Evolutionary conservation across 306 rosid species (phyloP), one percentile per base, ranked within the genome.

Genomic region (Astragalus membranaceus): DNA sequence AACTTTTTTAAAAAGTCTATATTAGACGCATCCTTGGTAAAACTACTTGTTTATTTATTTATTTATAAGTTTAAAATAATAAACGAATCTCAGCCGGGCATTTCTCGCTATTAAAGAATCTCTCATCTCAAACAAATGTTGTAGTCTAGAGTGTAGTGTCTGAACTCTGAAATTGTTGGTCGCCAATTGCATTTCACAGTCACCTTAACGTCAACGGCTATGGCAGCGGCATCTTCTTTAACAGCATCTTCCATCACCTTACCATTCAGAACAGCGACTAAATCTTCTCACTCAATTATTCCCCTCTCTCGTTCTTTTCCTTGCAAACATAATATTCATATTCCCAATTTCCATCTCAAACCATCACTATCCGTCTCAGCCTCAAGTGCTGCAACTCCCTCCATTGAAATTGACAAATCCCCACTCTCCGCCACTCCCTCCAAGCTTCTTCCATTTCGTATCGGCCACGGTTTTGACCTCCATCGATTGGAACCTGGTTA

Each of bases 401-500:
- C 89, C 64, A 26, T 86, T 33, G 67, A 82, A 13, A 54, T 67
- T 12, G 79, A 80, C 5, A 63, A 53, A 9, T 59, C 84, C 10
- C 43, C 76, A 4, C 49, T 72, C 35, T 57, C 96, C 17, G 41
- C 64, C 42, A 64, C 81, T 64, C 85, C 92, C 23, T 68, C 86
- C 30, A 95, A 86, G 80, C 7, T 35, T 64, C 76, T 95, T 16
- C 99, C 99, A 20, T 95, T 91, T 67, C 89, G 97, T 62, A 84
- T 91, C 14, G 99, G 97, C 2, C 97, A 95, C 29, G 97, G 99
- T 6, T 95, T 95, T 62, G 99, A 95, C 85, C 96, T 95, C 52
- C 99, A 95, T 36, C 79, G 99, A 0, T 68, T 91, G 80, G 99
- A 95, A 67, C 91, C 95, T 16, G 95, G 96, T 53, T 95, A 89